Evolutionary conservation across 139 green algal genomes (phyloP).

Genomic region (Volvox africanus): DNA sequence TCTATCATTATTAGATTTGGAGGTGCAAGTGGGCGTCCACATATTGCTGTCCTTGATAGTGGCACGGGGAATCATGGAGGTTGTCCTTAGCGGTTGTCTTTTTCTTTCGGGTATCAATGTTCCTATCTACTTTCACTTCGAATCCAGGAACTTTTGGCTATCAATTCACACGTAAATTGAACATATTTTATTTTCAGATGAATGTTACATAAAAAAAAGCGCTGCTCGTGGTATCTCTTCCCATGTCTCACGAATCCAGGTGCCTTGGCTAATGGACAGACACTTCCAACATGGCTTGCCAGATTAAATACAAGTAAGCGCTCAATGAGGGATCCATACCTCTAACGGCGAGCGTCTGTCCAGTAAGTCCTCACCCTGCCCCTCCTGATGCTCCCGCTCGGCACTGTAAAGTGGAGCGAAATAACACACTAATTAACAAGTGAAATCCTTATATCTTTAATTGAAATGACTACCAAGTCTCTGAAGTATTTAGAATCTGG

Average conservation of each 20-base stretch:
- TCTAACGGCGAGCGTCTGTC: constrained; percentile 6
- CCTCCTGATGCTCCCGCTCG: neutral
- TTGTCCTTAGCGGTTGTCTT: no score
- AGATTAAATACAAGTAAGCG: neutral
- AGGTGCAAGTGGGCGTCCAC: no score
- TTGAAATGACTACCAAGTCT: neutral
- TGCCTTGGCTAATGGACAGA: neutral
- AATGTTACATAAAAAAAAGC: neutral
- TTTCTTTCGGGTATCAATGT: no score
- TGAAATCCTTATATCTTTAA: neutral
- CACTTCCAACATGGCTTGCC: neutral
- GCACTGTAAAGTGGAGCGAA: neutral
- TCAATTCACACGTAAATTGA: neutral
- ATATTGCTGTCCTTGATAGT: no score
- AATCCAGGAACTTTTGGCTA: no score
- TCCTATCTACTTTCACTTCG: no score
- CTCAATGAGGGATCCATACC: neutral
- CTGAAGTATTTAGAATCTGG: neutral
- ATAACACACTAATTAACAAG: neutral
- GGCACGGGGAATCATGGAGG: no score
- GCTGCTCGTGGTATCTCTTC: no score
- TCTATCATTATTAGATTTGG: no score
- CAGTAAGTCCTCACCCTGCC: neutral
- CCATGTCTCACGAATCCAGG: neutral
- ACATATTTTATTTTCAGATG: neutral